phyloP scores from a whole-genome alignment of 2,329 filamentous ascomycete genomes.

The Botrytis tulipae region DNA sequence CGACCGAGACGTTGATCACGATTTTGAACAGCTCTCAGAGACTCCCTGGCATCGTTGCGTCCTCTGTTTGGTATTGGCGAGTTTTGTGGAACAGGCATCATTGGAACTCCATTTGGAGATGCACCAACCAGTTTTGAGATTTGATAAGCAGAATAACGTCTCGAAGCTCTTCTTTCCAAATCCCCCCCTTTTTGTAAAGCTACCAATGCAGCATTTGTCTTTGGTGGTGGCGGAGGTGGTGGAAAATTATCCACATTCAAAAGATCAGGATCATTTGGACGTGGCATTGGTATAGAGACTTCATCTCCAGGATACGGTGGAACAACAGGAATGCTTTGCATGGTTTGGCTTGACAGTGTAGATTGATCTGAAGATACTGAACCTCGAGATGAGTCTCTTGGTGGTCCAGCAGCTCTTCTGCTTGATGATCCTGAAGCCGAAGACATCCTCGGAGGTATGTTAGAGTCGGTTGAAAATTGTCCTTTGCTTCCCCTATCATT shows the following conservation, averaged over 20 bases:
- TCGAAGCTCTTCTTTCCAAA: slow-evolving; percentile 85
- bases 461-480: slow-evolving; percentile 35
- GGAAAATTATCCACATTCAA: slow-evolving; percentile 60
- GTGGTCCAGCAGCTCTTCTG: slow-evolving; percentile 32
- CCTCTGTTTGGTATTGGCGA: slow-evolving; percentile 83
- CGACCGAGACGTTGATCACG: slow-evolving; percentile 54
- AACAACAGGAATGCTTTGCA: slow-evolving; percentile 74
- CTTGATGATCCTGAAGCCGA: slow-evolving; percentile 29
- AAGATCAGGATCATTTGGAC: slow-evolving; percentile 44
- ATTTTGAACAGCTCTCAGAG: slow-evolving; percentile 69
- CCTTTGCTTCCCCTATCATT: slow-evolving; percentile 29
- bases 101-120: slow-evolving; percentile 77
- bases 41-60: slow-evolving; percentile 74
- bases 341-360: slow-evolving; percentile 68
- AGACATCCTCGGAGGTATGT: slow-evolving; percentile 48
- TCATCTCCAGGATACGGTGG: slow-evolving; percentile 68
- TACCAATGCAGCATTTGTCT: slow-evolving; percentile 84
- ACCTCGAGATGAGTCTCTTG: slow-evolving; percentile 52
- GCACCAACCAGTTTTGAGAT: slow-evolving; percentile 90
- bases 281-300: slow-evolving; percentile 47
- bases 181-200: slow-evolving; percentile 90
- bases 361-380: slow-evolving; percentile 60
- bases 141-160: slow-evolving; percentile 93
- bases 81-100: slow-evolving; percentile 80
- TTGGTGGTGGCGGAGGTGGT: slow-evolving; percentile 75